Evolutionary conservation across 2,329 filamentous ascomycete genomes (phyloP).

Genomic region (Dryadomyces quercivorus): DNA sequence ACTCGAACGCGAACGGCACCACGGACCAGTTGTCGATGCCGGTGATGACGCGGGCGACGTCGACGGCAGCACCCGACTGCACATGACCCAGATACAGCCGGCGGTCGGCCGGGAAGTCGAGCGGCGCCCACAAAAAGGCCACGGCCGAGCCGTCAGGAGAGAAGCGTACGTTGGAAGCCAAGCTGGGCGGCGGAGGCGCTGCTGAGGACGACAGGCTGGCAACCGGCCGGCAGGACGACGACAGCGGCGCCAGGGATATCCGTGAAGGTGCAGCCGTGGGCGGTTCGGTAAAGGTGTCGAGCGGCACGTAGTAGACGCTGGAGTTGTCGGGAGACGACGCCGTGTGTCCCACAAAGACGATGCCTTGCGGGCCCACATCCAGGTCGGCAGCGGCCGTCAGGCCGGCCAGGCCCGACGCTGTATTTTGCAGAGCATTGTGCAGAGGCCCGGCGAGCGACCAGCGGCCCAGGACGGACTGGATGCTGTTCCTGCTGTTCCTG

Average conservation of each 20-base stretch:
- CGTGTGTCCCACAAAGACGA: slow-evolving; percentile 19
- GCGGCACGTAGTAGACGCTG: slow-evolving; percentile 20
- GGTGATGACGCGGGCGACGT: slow-evolving; percentile 14
- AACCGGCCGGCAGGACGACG: not conserved
- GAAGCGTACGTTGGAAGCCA: slow-evolving; percentile 19
- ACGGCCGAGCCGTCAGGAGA: slow-evolving; percentile 24
- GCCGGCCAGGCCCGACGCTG: slow-evolving; percentile 17
- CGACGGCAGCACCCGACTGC: slow-evolving; percentile 15
- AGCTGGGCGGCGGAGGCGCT: not conserved
- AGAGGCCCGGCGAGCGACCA: slow-evolving; percentile 21
- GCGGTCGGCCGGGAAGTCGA: slow-evolving; percentile 14
- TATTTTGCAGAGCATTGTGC: slow-evolving; percentile 20
- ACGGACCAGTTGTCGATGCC: slow-evolving; percentile 14
- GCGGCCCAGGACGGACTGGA: slow-evolving; percentile 1
- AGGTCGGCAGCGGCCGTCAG: slow-evolving; percentile 17
- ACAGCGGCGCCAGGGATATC: not conserved
- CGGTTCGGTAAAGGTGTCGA: slow-evolving; percentile 20
- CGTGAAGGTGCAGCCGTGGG: not conserved
- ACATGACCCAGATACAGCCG: slow-evolving; percentile 21
- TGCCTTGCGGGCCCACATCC: slow-evolving; percentile 22
- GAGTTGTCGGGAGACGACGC: slow-evolving; percentile 11
- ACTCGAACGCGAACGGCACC: slow-evolving; percentile 21
- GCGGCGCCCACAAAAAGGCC: slow-evolving; percentile 20
- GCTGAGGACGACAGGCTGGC: not conserved
- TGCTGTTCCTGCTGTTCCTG: slow-evolving; percentile 4